These are phyloP conservation scores for Plantago elongata DNA, from an alignment of 257 asterid genomes.

Conservation along the genomic window DNA sequence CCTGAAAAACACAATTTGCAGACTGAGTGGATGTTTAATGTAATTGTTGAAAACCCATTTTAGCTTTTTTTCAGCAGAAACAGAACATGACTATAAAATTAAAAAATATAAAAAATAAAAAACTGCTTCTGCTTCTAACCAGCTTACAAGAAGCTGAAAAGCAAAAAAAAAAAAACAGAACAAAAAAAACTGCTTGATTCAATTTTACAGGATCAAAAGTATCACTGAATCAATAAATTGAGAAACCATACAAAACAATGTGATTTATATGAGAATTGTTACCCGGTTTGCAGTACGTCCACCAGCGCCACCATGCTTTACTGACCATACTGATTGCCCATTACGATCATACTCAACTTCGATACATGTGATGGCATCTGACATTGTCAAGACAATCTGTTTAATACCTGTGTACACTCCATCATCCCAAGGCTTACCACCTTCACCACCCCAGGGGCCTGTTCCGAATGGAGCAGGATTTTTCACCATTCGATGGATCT, in stretches of 20 bases:
- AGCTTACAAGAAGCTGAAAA: too few species aligned
- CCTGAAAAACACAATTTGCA: conserved; percentile 29
- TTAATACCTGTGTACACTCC: conserved; percentile 77
- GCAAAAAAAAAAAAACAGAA: too few species aligned
- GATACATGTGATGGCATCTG: conserved; percentile 49
- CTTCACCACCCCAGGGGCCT: conserved; percentile 95
- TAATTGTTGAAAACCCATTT: too few species aligned
- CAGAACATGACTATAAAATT: too few species aligned
- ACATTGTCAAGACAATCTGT: conserved; percentile 49
- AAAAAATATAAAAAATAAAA: too few species aligned
- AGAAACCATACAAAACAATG: too few species aligned
- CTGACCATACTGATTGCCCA: conserved; percentile 86
- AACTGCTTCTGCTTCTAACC: too few species aligned
- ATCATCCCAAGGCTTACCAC: conserved; percentile 88
- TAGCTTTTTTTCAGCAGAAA: too few species aligned
- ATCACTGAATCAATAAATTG: too few species aligned
- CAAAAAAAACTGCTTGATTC: too few species aligned
- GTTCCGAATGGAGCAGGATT: conserved; percentile 71
- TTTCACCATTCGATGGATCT: conserved; percentile 45
- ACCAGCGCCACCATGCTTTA: conserved; percentile 58
- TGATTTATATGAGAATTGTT: conserved; percentile 5
- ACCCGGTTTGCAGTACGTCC: conserved; percentile 54
- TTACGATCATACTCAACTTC: conserved; percentile 82
- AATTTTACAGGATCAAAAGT: too few species aligned
- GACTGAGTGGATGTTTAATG: too few species aligned